Percentiles rank a stretch among this genome's conserved stretches.
Evolutionary conservation across 2,329 filamentous ascomycete genomes (phyloP).

Genomic region (Microsporum canis): DNA sequence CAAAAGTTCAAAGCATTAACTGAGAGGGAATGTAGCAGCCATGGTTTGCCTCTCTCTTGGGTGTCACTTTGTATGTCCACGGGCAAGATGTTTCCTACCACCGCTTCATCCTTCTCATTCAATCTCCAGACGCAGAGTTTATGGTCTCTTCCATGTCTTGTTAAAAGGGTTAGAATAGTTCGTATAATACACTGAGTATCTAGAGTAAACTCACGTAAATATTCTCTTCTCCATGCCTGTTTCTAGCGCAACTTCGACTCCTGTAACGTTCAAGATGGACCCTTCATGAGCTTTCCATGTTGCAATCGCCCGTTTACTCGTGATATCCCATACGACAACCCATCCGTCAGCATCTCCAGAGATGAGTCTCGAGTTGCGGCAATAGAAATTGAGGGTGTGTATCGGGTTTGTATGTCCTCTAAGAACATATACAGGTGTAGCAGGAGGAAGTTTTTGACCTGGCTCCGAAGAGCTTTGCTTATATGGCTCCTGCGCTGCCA

Average conservation of each 20-base stretch:
- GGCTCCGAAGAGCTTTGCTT: background rate
- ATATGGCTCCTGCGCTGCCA: background rate
- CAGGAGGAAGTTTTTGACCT: slow-evolving; percentile 29
- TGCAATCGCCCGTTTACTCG: slow-evolving; percentile 65
- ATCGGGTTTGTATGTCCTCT: slow-evolving; percentile 76
- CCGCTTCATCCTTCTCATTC: slow-evolving; percentile 45
- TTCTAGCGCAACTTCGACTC: slow-evolving; percentile 45
- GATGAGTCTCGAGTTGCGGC: slow-evolving; percentile 61
- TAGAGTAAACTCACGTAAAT: slow-evolving; percentile 57
- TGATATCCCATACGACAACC: slow-evolving; percentile 73
- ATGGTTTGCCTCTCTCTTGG: slow-evolving; percentile 51
- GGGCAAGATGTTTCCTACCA: slow-evolving; percentile 57
- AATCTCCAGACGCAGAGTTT: slow-evolving; percentile 78
- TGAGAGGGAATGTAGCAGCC: slow-evolving; percentile 70
- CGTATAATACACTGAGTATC: background rate
- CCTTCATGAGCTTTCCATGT: slow-evolving; percentile 80
- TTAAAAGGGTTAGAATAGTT: no score
- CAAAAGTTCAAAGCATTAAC: slow-evolving; percentile 97
- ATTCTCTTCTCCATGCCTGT: slow-evolving; percentile 46
- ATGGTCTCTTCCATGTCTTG: slow-evolving; percentile 81
- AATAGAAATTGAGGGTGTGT: slow-evolving; percentile 63
- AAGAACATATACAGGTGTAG: slow-evolving; percentile 58
- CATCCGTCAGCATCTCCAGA: slow-evolving; percentile 88
- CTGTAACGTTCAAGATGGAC: slow-evolving; percentile 61
- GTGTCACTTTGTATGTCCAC: slow-evolving; percentile 46